Evolutionary conservation across 768 basidiomycete genomes (phyloP).

Genomic region (Termitomyces sp.): DNA sequence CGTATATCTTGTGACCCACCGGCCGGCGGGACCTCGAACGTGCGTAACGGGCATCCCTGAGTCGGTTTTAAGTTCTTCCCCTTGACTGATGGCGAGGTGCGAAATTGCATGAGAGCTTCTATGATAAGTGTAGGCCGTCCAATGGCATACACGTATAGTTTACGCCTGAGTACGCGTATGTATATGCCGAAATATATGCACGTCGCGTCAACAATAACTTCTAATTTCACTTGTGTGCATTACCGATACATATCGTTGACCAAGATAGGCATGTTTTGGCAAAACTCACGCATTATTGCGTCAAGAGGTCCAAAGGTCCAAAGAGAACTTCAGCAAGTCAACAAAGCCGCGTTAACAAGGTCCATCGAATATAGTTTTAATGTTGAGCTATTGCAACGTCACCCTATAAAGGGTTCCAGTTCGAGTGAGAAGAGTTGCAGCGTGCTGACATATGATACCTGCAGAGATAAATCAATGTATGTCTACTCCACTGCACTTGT

Average conservation of each 20-base stretch:
- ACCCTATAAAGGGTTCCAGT: not conserved
- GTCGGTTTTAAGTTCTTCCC: not conserved
- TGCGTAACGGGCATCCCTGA: not conserved
- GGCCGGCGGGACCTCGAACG: not conserved
- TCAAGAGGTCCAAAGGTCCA: not conserved
- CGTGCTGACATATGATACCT: too few relatives aligned
- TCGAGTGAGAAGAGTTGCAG: not conserved
- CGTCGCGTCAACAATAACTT: too few relatives aligned
- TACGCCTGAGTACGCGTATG: not conserved
- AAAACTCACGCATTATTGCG: not conserved
- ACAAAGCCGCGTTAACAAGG: not conserved
- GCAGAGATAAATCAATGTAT: not conserved
- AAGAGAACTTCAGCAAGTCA: not conserved
- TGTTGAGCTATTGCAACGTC: not conserved
- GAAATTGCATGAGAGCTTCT: not conserved
- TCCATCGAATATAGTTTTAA: not conserved
- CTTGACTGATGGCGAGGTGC: not conserved
- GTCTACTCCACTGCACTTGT: not conserved
- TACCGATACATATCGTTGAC: not conserved
- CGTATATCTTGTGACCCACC: not conserved
- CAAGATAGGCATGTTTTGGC: not conserved
- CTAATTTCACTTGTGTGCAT: too few relatives aligned
- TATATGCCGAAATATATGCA: not conserved
- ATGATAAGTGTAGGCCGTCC: not conserved
- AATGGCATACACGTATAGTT: too few relatives aligned